Conservation (phyloP, 352 stramenopile genomes). For the Globisporangium parvum region DNA sequence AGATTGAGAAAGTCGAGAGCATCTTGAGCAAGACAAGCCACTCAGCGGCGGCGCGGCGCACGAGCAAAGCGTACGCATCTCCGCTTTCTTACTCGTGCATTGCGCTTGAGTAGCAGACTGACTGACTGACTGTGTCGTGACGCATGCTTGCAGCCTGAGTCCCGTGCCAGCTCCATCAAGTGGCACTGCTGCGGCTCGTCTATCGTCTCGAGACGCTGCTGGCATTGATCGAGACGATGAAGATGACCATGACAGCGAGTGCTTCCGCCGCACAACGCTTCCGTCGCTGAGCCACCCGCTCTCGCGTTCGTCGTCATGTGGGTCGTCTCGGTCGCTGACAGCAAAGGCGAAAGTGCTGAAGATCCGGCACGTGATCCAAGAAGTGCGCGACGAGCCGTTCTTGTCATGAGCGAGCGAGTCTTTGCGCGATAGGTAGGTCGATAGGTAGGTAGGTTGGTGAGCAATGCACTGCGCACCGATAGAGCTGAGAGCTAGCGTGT, state of each 20-base stretch:
- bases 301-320: conserved; percentile 2
- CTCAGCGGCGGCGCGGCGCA: conserved; percentile 14
- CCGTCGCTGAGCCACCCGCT: conserved; percentile 6
- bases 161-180: conserved; percentile 4
- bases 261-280: conserved; percentile 1
- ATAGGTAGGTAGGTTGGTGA: background rate
- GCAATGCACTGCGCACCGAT: background rate
- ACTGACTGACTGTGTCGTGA: background rate
- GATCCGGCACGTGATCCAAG: conserved; percentile 66
- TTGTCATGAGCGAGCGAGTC: conserved; percentile 9
- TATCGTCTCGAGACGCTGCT: background rate
- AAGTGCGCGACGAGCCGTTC: conserved; percentile 60
- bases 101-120: background rate
- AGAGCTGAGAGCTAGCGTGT: background rate
- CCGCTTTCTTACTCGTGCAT: background rate
- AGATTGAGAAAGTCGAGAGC: conserved; percentile 25
- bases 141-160: conserved; percentile 1
- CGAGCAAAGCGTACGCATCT: conserved; percentile 19
- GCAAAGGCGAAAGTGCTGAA: conserved; percentile 42
- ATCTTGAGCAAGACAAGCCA: conserved; percentile 32
- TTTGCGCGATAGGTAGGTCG: background rate
- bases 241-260: background rate
- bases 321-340: conserved; percentile 7
- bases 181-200: background rate
- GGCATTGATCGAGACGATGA: background rate